phyloP scores from a whole-genome alignment of 305 asterid species.

The Fraxinus nigra region DNA sequence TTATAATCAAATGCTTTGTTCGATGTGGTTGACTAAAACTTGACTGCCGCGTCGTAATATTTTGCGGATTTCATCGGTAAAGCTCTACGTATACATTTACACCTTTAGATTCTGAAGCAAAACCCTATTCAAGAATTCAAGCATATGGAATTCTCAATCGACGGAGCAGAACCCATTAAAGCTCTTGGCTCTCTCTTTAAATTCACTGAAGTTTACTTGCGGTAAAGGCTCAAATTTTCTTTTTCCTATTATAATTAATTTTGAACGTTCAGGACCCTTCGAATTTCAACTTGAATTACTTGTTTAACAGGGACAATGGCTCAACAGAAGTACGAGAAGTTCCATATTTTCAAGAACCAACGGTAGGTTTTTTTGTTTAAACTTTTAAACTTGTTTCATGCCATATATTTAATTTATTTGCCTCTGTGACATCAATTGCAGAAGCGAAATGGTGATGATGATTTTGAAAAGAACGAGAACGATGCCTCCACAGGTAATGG shows the following conservation, averaged over 20 bases:
- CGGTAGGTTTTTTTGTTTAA: slow-evolving; percentile 31
- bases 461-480: slow-evolving; percentile 18
- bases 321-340: slow-evolving; percentile 31
- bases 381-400: slow-evolving; percentile 5
- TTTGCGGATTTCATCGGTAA: neutral
- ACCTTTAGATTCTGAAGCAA: neutral
- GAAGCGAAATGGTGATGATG: slow-evolving; percentile 29
- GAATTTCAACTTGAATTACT: neutral
- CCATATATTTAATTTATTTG: slow-evolving; percentile 3
- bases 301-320: slow-evolving; percentile 54
- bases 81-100: neutral
- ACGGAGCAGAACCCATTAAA: slow-evolving; percentile 47
- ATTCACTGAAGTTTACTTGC: slow-evolving; percentile 63
- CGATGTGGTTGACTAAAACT: neutral
- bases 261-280: neutral
- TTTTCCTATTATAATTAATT: neutral
- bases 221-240: slow-evolving; percentile 37
- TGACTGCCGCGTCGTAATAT: neutral
- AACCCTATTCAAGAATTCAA: slow-evolving; percentile 28
- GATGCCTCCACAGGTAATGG: slow-evolving; percentile 23
- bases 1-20: too few species aligned
- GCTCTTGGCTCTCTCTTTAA: slow-evolving; percentile 70
- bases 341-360: slow-evolving; percentile 29
- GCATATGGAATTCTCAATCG: slow-evolving; percentile 35
- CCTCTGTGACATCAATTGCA: slow-evolving; percentile 33